phyloP scores from a whole-genome alignment of 2,329 filamentous ascomycete species.

The Hawksworthiomyces lignivorus region DNA sequence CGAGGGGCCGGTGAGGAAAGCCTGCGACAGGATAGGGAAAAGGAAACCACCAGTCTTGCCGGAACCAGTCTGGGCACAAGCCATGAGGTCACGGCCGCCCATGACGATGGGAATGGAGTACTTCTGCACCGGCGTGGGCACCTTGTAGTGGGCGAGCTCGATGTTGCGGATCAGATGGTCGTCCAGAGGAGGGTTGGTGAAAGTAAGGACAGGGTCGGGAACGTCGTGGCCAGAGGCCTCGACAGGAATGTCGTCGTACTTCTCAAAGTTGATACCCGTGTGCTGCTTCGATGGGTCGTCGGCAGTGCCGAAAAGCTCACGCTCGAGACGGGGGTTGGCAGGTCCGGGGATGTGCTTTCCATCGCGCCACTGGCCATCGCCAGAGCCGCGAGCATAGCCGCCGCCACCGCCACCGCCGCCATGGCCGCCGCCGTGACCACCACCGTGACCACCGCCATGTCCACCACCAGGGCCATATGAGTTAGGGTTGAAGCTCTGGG shows the following conservation, averaged over 20 bases:
- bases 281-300: slow-evolving; percentile 94
- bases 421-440: slow-evolving; percentile 21
- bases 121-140: slow-evolving; percentile 96
- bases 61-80: slow-evolving; percentile 98
- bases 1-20: slow-evolving; percentile 83
- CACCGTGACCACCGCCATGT: slow-evolving; percentile 25
- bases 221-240: slow-evolving; percentile 92
- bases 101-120: slow-evolving; percentile 99
- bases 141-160: slow-evolving; percentile 85
- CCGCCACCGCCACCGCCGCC: slow-evolving; percentile 40
- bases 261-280: slow-evolving; percentile 99
- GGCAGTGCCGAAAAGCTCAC: slow-evolving; percentile 84
- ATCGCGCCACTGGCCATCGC: slow-evolving; percentile 93
- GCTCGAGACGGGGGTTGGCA: slow-evolving; percentile 80
- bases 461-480: slow-evolving; percentile 49
- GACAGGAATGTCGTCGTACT: slow-evolving; percentile 99
- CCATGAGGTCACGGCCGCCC: slow-evolving; percentile 96
- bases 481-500: slow-evolving; percentile 50
- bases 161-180: slow-evolving; percentile 92
- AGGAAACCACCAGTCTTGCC: slow-evolving; percentile 99
- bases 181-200: slow-evolving; percentile 92
- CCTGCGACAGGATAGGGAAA: slow-evolving; percentile 97
- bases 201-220: slow-evolving; percentile 81
- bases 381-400: slow-evolving; percentile 66
- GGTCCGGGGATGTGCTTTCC: slow-evolving; percentile 94